Percentiles rank a stretch among this genome's conserved stretches.
phyloP scores from a whole-genome alignment of 805 yeast genomes.

The Kazachstania bromeliacearum region DNA sequence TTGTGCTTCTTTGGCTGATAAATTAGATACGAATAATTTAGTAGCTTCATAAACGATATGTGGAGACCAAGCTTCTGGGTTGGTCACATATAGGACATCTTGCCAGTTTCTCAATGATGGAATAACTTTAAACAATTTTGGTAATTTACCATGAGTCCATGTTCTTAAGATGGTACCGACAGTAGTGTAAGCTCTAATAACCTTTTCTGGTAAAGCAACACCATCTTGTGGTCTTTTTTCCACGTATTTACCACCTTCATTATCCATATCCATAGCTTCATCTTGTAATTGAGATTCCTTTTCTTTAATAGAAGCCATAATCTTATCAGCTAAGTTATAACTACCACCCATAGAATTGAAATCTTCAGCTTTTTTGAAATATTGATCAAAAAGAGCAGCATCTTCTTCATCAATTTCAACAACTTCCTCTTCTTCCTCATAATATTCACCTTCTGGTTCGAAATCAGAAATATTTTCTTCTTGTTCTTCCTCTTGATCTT shows the following conservation, averaged over 20 bases:
- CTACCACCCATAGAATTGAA: conserved; percentile 35
- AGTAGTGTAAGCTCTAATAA: conserved; percentile 86
- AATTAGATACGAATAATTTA: conserved; percentile 81
- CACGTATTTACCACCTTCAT: conserved; percentile 8
- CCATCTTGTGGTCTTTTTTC: conserved; percentile 46
- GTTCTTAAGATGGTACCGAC: conserved; percentile 81
- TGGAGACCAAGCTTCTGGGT: conserved; percentile 91
- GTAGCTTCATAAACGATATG: conserved; percentile 94
- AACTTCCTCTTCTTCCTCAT: conserved; percentile 46
- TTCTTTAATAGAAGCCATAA: conserved; percentile 80
- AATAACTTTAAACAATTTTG: conserved; percentile 90
- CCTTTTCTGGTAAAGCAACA: conserved; percentile 89
- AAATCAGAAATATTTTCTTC: conserved; percentile 39
- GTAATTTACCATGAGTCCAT: conserved; percentile 92
- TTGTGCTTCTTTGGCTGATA: conserved; percentile 82
- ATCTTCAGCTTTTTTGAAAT: conserved; percentile 40
- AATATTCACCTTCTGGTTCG: conserved; percentile 40
- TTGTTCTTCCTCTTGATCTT: conserved; percentile 37
- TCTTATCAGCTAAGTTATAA: conserved; percentile 80
- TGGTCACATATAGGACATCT: conserved; percentile 84
- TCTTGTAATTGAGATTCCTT: conserved; percentile 38
- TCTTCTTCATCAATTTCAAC: conserved; percentile 71
- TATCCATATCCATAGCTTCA: conserved; percentile 13
- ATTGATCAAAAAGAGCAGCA: conserved; percentile 72
- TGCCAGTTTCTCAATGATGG: conserved; percentile 94